Evolutionary conservation across 169 alveolate species (phyloP).

Genomic region (Babesia caballi): DNA sequence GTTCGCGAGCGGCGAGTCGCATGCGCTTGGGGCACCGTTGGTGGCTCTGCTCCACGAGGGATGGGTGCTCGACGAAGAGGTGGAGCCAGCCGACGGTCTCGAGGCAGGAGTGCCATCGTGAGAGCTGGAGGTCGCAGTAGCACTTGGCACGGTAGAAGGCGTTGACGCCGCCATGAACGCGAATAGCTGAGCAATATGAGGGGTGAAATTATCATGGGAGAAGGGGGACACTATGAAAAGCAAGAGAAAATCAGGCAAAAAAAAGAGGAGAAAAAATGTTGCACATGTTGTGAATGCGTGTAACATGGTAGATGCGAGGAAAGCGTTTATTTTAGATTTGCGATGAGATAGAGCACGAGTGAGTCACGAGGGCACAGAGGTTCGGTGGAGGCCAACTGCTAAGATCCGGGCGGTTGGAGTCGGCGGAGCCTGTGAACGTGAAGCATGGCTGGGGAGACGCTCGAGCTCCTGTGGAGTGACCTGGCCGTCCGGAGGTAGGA

Average conservation of each 20-base stretch:
- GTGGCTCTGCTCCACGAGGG: conserved; percentile 2
- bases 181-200: neutral
- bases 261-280: too few relatives aligned
- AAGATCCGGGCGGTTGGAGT: too few relatives aligned
- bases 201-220: neutral
- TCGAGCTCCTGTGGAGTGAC: too few relatives aligned
- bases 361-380: too few relatives aligned
- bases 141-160: conserved; percentile 53
- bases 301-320: too few relatives aligned
- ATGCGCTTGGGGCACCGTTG: conserved; percentile 35
- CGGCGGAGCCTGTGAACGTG: too few relatives aligned
- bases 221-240: neutral
- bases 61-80: conserved; percentile 29
- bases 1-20: conserved; percentile 11
- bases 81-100: conserved; percentile 62
- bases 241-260: neutral
- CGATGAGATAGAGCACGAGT: too few relatives aligned
- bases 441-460: too few relatives aligned
- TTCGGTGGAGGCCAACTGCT: too few relatives aligned
- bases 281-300: too few relatives aligned
- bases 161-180: conserved; percentile 20
- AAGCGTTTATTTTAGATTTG: too few relatives aligned
- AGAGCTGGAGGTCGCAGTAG: conserved; percentile 60
- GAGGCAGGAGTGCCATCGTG: conserved; percentile 57
- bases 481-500: too few relatives aligned